A percentile compares a stretch with the other conserved stretches of the same genome.
Evolutionary conservation across 805 yeast species (phyloP).

Genomic region (Maudiozyma turicensis): DNA sequence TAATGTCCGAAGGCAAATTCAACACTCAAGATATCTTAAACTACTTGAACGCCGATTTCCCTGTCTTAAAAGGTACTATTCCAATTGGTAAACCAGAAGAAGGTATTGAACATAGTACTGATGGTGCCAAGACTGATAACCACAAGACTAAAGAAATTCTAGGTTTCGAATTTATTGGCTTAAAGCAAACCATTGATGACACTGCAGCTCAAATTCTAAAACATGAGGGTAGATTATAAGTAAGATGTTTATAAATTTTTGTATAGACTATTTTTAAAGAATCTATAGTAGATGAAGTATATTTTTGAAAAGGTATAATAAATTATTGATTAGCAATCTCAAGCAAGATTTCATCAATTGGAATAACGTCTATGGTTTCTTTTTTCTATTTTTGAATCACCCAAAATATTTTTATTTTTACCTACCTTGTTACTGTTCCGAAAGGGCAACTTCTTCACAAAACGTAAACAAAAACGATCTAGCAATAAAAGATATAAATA

Average conservation of each 20-base stretch:
- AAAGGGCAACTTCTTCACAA: too few species aligned
- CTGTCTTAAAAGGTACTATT: conserved; percentile 35
- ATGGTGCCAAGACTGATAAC: conserved; percentile 9
- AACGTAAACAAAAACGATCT: too few species aligned
- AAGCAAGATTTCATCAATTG: not conserved
- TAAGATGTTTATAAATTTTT: not conserved
- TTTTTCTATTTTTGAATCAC: too few species aligned
- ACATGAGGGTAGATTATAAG: conserved; percentile 8
- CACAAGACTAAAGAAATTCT: conserved; percentile 14
- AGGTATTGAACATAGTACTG: conserved; percentile 5
- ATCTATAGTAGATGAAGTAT: too few species aligned
- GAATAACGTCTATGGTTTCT: too few species aligned
- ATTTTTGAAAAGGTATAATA: too few species aligned
- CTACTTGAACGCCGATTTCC: conserved; percentile 32
- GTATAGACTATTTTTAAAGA: not conserved
- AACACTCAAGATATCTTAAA: conserved; percentile 23
- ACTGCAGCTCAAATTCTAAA: conserved; percentile 21
- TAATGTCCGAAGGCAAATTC: conserved; percentile 19
- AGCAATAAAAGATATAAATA: too few species aligned
- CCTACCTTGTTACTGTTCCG: too few species aligned
- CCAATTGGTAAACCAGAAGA: conserved; percentile 33
- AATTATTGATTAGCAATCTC: not conserved
- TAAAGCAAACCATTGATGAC: conserved; percentile 17
- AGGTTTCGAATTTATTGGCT: conserved; percentile 16
- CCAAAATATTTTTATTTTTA: too few species aligned